Evolutionary conservation across 2,329 filamentous ascomycete species (phyloP).

Genomic region (Colletotrichum navitas): DNA sequence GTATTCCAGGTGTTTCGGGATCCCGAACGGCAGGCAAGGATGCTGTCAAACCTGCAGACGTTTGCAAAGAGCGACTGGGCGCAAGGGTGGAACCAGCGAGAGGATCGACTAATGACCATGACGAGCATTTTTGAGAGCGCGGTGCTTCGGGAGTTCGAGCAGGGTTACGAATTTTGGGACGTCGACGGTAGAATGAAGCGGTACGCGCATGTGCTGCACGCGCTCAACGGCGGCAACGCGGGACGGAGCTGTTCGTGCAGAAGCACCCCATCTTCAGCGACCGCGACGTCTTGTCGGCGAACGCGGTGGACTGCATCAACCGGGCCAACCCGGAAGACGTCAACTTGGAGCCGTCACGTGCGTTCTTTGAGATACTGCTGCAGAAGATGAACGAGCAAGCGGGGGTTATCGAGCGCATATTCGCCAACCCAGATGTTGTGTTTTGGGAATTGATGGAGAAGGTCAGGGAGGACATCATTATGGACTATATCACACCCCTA

Average conservation of each 20-base stretch:
- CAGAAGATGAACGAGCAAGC: conserved; percentile 86
- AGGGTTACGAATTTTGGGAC: conserved; percentile 90
- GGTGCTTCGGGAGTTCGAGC: conserved; percentile 90
- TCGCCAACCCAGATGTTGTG: conserved; percentile 77
- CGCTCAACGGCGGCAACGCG: conserved; percentile 83
- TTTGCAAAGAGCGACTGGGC: conserved; percentile 88
- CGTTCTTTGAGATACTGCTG: conserved; percentile 83
- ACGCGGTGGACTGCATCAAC: conserved; percentile 85
- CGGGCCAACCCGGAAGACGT: conserved; percentile 74
- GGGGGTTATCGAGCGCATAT: conserved; percentile 83
- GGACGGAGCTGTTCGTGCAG: conserved; percentile 87
- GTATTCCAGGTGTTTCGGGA: conserved; percentile 90
- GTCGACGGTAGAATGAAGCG: conserved; percentile 89
- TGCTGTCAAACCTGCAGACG: conserved; percentile 82
- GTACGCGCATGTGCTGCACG: conserved; percentile 87
- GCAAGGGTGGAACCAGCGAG: conserved; percentile 77
- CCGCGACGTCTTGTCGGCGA: conserved; percentile 74
- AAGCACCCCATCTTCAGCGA: conserved; percentile 88
- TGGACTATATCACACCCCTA: conserved; percentile 86
- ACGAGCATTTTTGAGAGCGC: conserved; percentile 89
- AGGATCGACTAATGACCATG: conserved; percentile 80
- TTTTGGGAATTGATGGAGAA: conserved; percentile 85
- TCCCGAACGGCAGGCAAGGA: conserved; percentile 90
- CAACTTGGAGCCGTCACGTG: conserved; percentile 81
- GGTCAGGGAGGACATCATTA: conserved; percentile 84